Base-by-base conservation (phyloP, 352 stramenopile species). In the Globisporangium uncinulatum region DNA sequence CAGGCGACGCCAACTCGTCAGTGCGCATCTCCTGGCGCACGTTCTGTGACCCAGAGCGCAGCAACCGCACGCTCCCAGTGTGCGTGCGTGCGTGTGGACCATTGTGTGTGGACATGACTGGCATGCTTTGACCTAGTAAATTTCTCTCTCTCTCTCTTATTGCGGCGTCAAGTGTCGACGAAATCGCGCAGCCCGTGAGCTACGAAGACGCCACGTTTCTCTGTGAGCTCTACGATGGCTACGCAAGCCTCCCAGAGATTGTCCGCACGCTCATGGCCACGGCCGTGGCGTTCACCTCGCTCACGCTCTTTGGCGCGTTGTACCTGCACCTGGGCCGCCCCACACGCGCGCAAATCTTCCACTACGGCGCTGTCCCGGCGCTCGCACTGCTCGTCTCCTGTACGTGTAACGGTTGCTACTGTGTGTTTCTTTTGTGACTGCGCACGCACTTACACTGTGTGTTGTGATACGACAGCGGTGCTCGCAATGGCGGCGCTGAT, bases 301-400 rank as follows among this genome's bases (percentile, higher is more conserved):
- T 86, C 31, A 78, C 75, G 51, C 65, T 81, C 4, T 29, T 78
- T 4, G 42, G 73, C 48, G 63, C 76, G 51, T 57, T 87, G 24
- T 92, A 88, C 57, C 62, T 92, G 65, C 79, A 90, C 34, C 52
- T 92, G 44, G 78, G 78, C 42, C 63, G 71, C 17, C 79, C 83
- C n/a, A 75, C 78, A 29, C 75, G 70, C 59, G 71, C 71, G n/a
- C 61, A 79, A 47, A 64, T 92, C 54, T 83, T 76, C 32, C 75
- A 73, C 59, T 63, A 87, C 29, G 83, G 83, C 39, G 69, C 70
- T 20, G 39, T 89, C 24, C 83, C 83, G 0, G 68, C 74, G 0
- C 63, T 81, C 59, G 62, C 70, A 58, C 73, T 92, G 17, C 70
- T 89, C 31, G 37, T 49, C 29, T 69, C 74, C 29, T 69, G 76